Percentiles rank a stretch among this genome's conserved stretches.
Evolutionary conservation across 2,329 filamentous ascomycete species (phyloP).

Genomic region (Pseudogymnoascus sp.): DNA sequence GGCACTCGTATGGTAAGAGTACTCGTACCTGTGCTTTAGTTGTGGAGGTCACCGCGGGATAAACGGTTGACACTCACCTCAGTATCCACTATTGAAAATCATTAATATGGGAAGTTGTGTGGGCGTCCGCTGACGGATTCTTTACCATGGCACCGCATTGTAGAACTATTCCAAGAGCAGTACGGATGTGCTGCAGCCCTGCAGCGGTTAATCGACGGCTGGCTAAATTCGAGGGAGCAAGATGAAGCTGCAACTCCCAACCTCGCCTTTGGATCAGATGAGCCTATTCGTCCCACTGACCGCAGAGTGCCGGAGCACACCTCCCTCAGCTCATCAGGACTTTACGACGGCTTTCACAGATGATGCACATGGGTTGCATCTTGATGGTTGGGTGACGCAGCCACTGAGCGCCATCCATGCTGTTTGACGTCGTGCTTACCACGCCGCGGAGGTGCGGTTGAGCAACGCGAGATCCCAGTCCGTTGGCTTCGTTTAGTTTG

Average conservation of each 20-base stretch:
- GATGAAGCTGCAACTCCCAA: neutral
- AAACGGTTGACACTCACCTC: neutral
- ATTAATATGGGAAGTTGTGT: constrained; percentile 4
- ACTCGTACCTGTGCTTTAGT: neutral
- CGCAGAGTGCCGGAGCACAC: constrained; percentile 2
- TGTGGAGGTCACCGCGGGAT: neutral
- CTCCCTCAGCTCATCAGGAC: neutral
- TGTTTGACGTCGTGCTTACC: constrained; percentile 3
- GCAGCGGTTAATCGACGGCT: neutral
- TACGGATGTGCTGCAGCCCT: neutral
- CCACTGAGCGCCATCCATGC: neutral
- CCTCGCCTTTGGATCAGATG: neutral
- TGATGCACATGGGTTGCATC: constrained; percentile 1
- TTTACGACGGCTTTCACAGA: neutral
- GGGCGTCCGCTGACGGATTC: neutral
- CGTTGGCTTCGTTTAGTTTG: neutral
- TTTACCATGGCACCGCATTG: neutral
- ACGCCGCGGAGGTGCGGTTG: constrained; percentile 4
- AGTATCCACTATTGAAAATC: constrained; percentile 7
- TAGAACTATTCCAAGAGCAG: neutral
- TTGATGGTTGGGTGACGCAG: constrained; percentile 1
- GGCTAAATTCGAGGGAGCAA: constrained; percentile 2
- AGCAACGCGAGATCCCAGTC: neutral
- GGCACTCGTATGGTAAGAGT: constrained; percentile 4
- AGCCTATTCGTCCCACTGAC: neutral